Evolutionary conservation across 352 stramenopile species (phyloP).

Genomic region (Phytophthora meadii): DNA sequence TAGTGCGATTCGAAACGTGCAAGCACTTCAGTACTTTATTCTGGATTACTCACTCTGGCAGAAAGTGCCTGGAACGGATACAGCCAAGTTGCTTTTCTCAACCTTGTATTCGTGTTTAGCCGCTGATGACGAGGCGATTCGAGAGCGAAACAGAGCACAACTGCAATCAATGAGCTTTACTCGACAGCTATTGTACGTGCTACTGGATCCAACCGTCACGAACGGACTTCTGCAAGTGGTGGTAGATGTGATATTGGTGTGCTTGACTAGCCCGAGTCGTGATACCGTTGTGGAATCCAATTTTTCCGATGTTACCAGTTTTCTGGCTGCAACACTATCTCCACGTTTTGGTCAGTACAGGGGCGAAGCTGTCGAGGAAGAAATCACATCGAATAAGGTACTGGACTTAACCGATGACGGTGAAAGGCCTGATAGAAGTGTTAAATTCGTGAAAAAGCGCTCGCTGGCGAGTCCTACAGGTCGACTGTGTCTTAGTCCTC

Average conservation of each 20-base stretch:
- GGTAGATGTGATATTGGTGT: constrained; percentile 72
- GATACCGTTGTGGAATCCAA: constrained; percentile 56
- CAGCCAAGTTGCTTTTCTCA: constrained; percentile 65
- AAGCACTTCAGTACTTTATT: constrained; percentile 76
- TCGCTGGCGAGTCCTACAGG: constrained; percentile 36
- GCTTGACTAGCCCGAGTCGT: constrained; percentile 52
- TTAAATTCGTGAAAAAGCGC: constrained; percentile 9
- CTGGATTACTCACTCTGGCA: constrained; percentile 79
- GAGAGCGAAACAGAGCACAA: constrained; percentile 65
- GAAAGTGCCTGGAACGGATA: constrained; percentile 36
- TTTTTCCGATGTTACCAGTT: constrained; percentile 71
- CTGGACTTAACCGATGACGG: constrained; percentile 4
- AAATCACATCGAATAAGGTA: constrained; percentile 9
- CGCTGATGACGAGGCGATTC: constrained; percentile 47
- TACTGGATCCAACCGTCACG: constrained; percentile 63
- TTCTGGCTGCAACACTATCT: constrained; percentile 64
- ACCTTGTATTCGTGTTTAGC: constrained; percentile 68
- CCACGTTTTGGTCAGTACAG: constrained; percentile 49
- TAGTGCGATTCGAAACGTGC: constrained; percentile 63
- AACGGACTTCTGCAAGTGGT: constrained; percentile 62
- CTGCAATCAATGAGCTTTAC: constrained; percentile 72
- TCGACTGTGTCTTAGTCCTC: constrained; percentile 58
- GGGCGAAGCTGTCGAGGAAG: constrained; percentile 14
- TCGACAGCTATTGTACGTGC: constrained; percentile 73
- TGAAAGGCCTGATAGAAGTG: constrained; percentile 5